Conservation (phyloP, 2,329 filamentous ascomycete genomes). For the Dendryphion nanum region DNA sequence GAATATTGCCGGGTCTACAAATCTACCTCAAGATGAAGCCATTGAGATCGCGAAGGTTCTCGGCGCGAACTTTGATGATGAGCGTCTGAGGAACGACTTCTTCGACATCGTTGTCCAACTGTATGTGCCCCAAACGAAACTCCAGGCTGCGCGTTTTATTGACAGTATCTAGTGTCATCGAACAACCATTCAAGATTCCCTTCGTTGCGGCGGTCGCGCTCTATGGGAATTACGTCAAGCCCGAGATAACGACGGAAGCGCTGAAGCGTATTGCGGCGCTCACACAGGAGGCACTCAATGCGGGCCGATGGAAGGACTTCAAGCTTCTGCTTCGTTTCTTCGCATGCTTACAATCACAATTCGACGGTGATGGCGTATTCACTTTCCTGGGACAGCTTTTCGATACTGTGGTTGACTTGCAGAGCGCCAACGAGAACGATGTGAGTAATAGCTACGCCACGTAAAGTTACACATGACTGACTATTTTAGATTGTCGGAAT, state of each 20-base stretch:
- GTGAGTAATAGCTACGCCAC: slow-evolving; percentile 52
- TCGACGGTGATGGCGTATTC: slow-evolving; percentile 84
- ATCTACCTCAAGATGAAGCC: slow-evolving; percentile 37
- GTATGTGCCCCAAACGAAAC: slow-evolving; percentile 39
- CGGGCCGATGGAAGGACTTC: slow-evolving; percentile 82
- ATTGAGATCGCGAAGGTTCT: slow-evolving; percentile 59
- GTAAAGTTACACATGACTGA: slow-evolving; percentile 5
- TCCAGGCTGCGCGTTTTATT: not conserved
- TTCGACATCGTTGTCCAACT: slow-evolving; percentile 73
- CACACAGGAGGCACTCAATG: slow-evolving; percentile 65
- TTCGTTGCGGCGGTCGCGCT: slow-evolving; percentile 85
- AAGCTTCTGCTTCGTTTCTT: slow-evolving; percentile 89
- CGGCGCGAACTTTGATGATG: slow-evolving; percentile 74
- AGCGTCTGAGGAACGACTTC: slow-evolving; percentile 71
- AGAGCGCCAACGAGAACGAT: slow-evolving; percentile 90
- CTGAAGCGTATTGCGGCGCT: slow-evolving; percentile 61
- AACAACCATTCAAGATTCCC: slow-evolving; percentile 97
- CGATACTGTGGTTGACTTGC: slow-evolving; percentile 82
- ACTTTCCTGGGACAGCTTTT: slow-evolving; percentile 87
- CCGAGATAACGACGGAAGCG: slow-evolving; percentile 71
- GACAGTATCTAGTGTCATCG: slow-evolving; percentile 56
- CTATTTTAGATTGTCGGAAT: slow-evolving; percentile 57
- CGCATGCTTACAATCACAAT: slow-evolving; percentile 76
- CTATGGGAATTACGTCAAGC: slow-evolving; percentile 73
- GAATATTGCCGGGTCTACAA: slow-evolving; percentile 38